Evolutionary conservation across 1,284 basidiomycete species (phyloP), one percentile per base, ranked within the genome.

Genomic region (Sphaerobolus stellatus): DNA sequence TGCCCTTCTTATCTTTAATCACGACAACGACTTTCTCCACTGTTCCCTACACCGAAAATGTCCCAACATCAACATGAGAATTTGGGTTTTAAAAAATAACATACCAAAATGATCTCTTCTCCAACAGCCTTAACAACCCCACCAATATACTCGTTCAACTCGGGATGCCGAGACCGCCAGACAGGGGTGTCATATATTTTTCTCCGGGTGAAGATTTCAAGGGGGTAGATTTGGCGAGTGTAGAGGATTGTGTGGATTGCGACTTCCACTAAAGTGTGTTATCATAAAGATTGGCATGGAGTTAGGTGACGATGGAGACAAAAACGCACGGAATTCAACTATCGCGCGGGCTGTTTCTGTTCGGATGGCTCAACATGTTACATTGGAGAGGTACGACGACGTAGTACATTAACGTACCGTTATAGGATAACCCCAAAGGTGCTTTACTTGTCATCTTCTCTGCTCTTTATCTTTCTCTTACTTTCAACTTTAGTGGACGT

Each of bases 231-330:
- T 58, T 88, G 85, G 24, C 95, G 86, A 24, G 94, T 83, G 65
- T 92, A 96, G 1, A 98, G 79, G 57, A 98, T 91, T 1, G 88
- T 89, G 67, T 98, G 94, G 56, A 97, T 86, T 2, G 92, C 90
- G 24, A 95, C 90, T 69, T 98, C 95, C 62, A 98, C 93, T 95
- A 52, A 33, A 28, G 50, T 60, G 20, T n/a, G 6, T 16, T 25
- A 29, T n/a, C 46, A 34, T 24, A 18, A 29, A 20, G 36, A 33
- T 22, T 36, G 49, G 20, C 28, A 18, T 5, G 13, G 16, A 50
- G 41, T 5, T 24, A 29, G 28, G 4, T 18, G 41, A 13, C 18
- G 29, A n/a, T 40, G n/a, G 13, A 20, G 14, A 18, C 20, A 30
- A 16, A n/a, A 28, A 38, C 52, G 38, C 43, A 54, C 52, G 29